Base-by-base conservation (phyloP, 306 rosid genomes). In the Glycine latifolia region DNA sequence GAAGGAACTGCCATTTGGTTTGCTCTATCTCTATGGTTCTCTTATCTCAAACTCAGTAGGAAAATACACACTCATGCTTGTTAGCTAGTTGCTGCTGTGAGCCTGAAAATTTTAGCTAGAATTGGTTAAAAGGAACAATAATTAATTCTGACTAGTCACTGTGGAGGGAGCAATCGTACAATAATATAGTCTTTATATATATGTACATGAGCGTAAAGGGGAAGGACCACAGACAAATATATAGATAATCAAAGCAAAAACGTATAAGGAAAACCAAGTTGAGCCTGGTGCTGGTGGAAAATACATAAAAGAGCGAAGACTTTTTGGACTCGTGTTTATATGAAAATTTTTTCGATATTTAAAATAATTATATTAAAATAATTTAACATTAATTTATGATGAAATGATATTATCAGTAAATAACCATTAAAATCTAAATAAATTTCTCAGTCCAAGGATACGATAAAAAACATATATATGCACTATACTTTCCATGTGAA, bases 401-500 rank as follows among this genome's bases (percentile, higher is more conserved):
- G 1, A 2, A 26, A 26, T 26, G 31, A 26, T 26, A 26, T 1
- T 26, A 26, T 26, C 31, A 26, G 0, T 26, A 26, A 1, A 26
- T 26, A 26, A 26, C 0, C 31, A 26, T 26, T 26, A 26, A 26
- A 26, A 26, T 26, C 2, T 26, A 26, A 26, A 26, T 26, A 26
- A 26, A 26, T 26, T 26, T 26, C 31, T 26, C 2, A 26, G 31
- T 2, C 31, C 31, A 26, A 26, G 31, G 31, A 26, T 26, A 26
- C 31, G 31, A 26, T 26, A 26, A 26, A 20, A 26, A 26, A 20
- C 1, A 20, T 20, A 20, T 20, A 20, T 20, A 20, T 20, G 81
- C 79, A 68, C 85, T 89, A 88, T 81, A 84, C 87, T 20, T 78
- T 61, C 88, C 92, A 88, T 79, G 92, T 88, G 91, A 87, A 82